These are phyloP conservation scores for Mercurialis annua DNA, from an alignment of 345 rosid genomes.

Conservation along the genomic window DNA sequence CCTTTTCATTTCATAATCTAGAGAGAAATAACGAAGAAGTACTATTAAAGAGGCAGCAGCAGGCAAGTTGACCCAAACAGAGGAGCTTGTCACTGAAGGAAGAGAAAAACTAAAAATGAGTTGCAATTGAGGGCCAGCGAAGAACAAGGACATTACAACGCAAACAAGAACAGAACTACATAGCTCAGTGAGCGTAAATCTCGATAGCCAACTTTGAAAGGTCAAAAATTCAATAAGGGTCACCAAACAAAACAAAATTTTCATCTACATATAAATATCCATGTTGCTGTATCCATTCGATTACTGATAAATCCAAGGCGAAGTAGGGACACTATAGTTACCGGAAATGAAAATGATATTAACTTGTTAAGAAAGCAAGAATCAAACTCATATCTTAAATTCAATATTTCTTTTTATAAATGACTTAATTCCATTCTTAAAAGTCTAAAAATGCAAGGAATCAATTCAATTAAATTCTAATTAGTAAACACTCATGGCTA, in stretches of 20 bases:
- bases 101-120: conserved; percentile 15
- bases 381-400: too few species aligned
- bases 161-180: background rate
- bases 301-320: too few species aligned
- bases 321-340: too few species aligned
- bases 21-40: conserved; percentile 73
- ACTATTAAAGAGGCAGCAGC: conserved; percentile 81
- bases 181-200: background rate
- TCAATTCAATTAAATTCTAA: too few species aligned
- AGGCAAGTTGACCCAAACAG: conserved; percentile 90
- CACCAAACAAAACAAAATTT: background rate
- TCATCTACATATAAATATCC: too few species aligned
- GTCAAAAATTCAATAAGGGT: background rate
- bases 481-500: too few species aligned
- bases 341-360: too few species aligned
- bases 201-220: background rate
- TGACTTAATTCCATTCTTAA: too few species aligned
- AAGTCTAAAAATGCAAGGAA: too few species aligned
- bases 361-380: too few species aligned
- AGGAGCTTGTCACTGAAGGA: conserved; percentile 90
- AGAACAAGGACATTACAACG: background rate
- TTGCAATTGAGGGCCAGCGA: conserved; percentile 16
- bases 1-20: conserved; percentile 77
- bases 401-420: too few species aligned
- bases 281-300: too few species aligned